Evolutionary conservation across 352 stramenopile genomes (phyloP), one percentile per base, ranked within the genome.

Genomic region (Pythium rishiriense): DNA sequence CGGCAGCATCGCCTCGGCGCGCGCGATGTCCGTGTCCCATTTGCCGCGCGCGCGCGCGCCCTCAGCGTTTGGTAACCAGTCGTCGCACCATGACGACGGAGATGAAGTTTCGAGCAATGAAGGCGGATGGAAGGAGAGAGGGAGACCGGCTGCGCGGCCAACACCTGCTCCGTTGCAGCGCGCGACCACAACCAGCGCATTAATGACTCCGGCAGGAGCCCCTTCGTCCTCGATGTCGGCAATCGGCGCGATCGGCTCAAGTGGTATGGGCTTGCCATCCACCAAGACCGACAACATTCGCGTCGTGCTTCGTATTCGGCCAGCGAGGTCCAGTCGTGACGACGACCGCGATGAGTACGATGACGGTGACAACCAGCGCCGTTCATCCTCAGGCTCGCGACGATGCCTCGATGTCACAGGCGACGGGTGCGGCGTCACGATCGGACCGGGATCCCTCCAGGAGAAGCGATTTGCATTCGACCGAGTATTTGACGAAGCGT

Each of bases 381-480:
- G 45, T 10, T 46, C 37, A 19, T 51, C 53, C 1, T 52, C 33
- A 19, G 53, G 54, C 25, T 50, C 55, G 0, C 70, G 73, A 9
- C 77, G 76, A n/a, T 87, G 75, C 59, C 55, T 91, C 0, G 81
- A 90, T 2, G 74, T 93, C 25, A 71, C 78, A 11, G 74, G 73
- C 0, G 78, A 93, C 41, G 73, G 78, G 29, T 77, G 75, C 6
- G 80, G 86, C 21, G 75, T 93, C 48, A 87, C 73, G 28, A 72
- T 94, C 33, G 79, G 74, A 2, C 86, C 82, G 1, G 51, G 65
- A 0, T 81, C 82, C 0, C 61, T 85, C 42, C 85, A 95, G 45
- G 81, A 91, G 52, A 95, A 95, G 59, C 73, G 75, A 19, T 96
- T 96, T 63, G 76, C 76, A n/a, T 93, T 96, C 57, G 90, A 97